phyloP scores from a whole-genome alignment of 2,329 filamentous ascomycete genomes.

The Phyllosticta capitalensis region DNA sequence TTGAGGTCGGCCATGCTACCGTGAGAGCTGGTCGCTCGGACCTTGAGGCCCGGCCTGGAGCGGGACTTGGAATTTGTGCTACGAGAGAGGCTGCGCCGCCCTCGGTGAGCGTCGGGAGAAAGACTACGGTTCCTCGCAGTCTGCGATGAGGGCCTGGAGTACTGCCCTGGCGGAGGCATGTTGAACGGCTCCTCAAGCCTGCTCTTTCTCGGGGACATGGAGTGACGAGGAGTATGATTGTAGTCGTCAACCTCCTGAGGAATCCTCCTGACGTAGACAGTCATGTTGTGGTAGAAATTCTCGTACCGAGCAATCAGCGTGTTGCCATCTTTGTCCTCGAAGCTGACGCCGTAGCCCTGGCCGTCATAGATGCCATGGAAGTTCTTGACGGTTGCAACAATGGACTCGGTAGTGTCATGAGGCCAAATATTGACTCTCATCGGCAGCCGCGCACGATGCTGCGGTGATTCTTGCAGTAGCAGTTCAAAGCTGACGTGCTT shows the following conservation, averaged over 20 bases:
- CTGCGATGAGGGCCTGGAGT: slow-evolving; percentile 60
- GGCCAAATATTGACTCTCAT: slow-evolving; percentile 86
- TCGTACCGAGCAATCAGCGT: slow-evolving; percentile 93
- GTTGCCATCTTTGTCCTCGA: slow-evolving; percentile 82
- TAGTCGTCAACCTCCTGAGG: slow-evolving; percentile 41
- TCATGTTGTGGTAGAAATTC: slow-evolving; percentile 88
- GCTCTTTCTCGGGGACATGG: slow-evolving; percentile 41
- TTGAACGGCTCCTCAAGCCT: slow-evolving; percentile 56
- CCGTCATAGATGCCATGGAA: slow-evolving; percentile 88
- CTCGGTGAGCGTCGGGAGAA: slow-evolving; percentile 60
- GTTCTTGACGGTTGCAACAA: slow-evolving; percentile 97
- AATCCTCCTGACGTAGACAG: slow-evolving; percentile 83
- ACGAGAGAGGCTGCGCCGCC: slow-evolving; percentile 68
- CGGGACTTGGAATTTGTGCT: slow-evolving; percentile 49
- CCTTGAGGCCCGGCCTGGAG: slow-evolving; percentile 59
- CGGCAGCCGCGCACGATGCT: slow-evolving; percentile 65
- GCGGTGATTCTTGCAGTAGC: slow-evolving; percentile 56
- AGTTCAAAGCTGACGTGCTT: slow-evolving; percentile 77
- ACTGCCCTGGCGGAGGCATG: slow-evolving; percentile 53
- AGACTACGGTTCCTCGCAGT: slow-evolving; percentile 67
- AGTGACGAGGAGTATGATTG: slow-evolving; percentile 39
- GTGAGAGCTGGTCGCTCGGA: slow-evolving; percentile 51
- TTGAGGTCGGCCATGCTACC: slow-evolving; percentile 53
- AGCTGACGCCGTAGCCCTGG: slow-evolving; percentile 63
- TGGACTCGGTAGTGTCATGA: slow-evolving; percentile 94